Conservation (phyloP, 2,329 filamentous ascomycete genomes). For the Orbilia blumenaviensis region DNA sequence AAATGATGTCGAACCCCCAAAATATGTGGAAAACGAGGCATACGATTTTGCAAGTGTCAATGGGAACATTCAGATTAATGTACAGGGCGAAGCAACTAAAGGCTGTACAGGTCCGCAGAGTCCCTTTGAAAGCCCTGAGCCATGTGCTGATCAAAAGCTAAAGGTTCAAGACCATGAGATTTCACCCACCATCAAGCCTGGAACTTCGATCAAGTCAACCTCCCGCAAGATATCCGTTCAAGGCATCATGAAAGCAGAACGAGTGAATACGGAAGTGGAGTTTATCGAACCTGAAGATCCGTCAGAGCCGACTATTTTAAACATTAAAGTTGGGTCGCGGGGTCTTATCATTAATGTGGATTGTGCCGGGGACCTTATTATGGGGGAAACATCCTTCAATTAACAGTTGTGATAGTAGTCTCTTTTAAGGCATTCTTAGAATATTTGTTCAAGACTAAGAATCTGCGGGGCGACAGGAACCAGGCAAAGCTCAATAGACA, state of each 20-base stretch:
- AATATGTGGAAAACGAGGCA: neutral
- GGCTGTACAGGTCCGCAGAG: neutral
- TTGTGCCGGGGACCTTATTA: neutral
- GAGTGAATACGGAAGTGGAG: neutral
- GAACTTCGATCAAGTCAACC: neutral
- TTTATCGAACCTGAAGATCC: neutral
- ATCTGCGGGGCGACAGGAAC: too few relatives aligned
- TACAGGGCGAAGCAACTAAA: neutral
- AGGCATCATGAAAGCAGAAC: neutral
- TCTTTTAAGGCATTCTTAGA: too few relatives aligned
- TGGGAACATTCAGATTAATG: neutral
- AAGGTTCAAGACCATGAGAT: neutral
- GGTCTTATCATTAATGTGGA: slow-evolving; percentile 26
- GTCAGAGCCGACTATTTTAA: neutral
- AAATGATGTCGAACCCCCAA: neutral
- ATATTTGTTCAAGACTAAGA: too few relatives aligned
- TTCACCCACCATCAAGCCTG: neutral
- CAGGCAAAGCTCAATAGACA: too few relatives aligned
- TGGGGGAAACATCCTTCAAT: neutral
- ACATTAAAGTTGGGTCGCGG: neutral
- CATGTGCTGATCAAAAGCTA: neutral
- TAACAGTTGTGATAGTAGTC: neutral
- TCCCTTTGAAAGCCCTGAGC: neutral
- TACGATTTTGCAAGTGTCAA: neutral
- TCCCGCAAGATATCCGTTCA: neutral